These are phyloP conservation scores for Phytophthora meadii DNA, from an alignment of 352 stramenopile species.

Conservation along the genomic window DNA sequence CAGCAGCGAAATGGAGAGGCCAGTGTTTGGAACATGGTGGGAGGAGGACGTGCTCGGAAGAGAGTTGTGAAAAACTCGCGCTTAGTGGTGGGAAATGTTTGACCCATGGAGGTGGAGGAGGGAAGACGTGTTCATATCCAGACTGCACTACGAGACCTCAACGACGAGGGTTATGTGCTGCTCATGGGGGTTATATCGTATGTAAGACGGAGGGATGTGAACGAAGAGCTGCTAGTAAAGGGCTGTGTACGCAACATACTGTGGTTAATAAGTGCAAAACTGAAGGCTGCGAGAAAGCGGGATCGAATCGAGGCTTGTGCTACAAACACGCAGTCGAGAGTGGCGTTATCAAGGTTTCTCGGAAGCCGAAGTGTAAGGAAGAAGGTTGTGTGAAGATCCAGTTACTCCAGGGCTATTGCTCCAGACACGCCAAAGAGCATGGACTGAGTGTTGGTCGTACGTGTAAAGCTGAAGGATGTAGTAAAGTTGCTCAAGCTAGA, in stretches of 20 bases:
- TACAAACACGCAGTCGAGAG: slow-evolving; percentile 30
- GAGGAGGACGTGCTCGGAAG: slow-evolving; percentile 14
- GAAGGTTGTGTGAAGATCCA: slow-evolving; percentile 30
- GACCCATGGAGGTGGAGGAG: slow-evolving; percentile 14
- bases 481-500: slow-evolving; percentile 26
- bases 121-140: slow-evolving; percentile 20
- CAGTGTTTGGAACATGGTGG: slow-evolving; percentile 25
- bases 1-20: slow-evolving; percentile 11
- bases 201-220: slow-evolving; percentile 27
- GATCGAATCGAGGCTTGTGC: slow-evolving; percentile 28
- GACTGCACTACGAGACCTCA: slow-evolving; percentile 23
- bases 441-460: slow-evolving; percentile 25
- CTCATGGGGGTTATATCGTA: slow-evolving; percentile 20
- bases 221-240: slow-evolving; percentile 21
- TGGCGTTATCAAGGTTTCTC: slow-evolving; percentile 17
- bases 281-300: slow-evolving; percentile 28
- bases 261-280: slow-evolving; percentile 16
- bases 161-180: slow-evolving; percentile 25
- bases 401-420: slow-evolving; percentile 27
- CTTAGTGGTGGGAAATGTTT: slow-evolving; percentile 22
- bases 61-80: slow-evolving; percentile 21
- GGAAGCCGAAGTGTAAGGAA: slow-evolving; percentile 29
- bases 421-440: slow-evolving; percentile 28
- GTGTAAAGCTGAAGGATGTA: slow-evolving; percentile 33
- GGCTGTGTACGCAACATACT: slow-evolving; percentile 21